Evolutionary conservation across 768 basidiomycete species (phyloP), one percentile per base, ranked within the genome.

Genomic region (Tulasnella calospora): DNA sequence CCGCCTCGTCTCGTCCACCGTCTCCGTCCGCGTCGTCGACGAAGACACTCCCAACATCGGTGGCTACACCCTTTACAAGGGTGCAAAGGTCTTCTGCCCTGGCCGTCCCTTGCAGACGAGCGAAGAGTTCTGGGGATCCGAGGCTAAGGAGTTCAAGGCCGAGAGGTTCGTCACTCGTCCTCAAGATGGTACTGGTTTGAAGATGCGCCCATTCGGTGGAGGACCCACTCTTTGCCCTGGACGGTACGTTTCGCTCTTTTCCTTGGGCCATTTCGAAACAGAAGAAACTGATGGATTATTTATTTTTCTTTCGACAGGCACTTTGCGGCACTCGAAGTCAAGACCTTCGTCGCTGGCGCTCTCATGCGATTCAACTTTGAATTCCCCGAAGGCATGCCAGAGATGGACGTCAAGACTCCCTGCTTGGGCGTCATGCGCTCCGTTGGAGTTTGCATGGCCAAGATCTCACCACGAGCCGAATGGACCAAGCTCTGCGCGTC

Each of bases 351-450:
- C 44, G 75, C 75, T 13, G 61, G 75, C 38, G 76, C 67, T 36
- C 76, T 77, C 27, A 67, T 70, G 55, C 76, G 76, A 7, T 77
- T 77, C 76, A 46, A 77, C 76, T 61, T 77, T 40, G 76, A 77
- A 30, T 38, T 77, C 67, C 76, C 67, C 2, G 57, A 70, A 33
- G 76, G 69, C 38, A 69, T 61, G 51, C 76, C 76, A 77, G 47
- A 67, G 55, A 67, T 71, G 55, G 76, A 77, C 69, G 55, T 69
- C 36, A 51, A 40, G 47, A 69, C 76, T 36, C 76, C 76, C 19
- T 69, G 57, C 36, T 35, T 77, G 57, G 76, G 76, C 36, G 47
- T 70, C 15, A 77, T 77, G 76, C 57, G 76, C 57, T 41, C 76
- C 21, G 36, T 77, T 19, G 76, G 76, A 9, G 57, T 77, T 41